Base-by-base conservation (phyloP, 257 asterid genomes). In the Leonotis leonurus region DNA sequence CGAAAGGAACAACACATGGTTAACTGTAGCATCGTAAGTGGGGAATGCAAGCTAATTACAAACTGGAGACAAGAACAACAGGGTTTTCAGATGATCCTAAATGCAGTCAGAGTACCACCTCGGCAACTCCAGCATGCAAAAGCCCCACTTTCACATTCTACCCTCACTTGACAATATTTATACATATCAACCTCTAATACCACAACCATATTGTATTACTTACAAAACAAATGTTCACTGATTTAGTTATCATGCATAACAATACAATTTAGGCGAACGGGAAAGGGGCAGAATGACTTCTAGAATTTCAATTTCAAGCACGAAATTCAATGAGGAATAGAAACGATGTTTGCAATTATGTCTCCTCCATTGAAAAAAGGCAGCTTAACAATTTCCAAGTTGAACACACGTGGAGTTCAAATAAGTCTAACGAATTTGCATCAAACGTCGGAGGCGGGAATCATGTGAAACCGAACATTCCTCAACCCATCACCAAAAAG, bases 361-460 rank as follows among this genome's bases (percentile, higher is more conserved):
- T 40, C 13, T 32, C n/a, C 40, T 21, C 39, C 54, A 44, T 36
- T 6, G 7, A 37, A 33, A 60, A 69, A 12, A 43, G 22, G 24
- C 39, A 50, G 21, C 41, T 60, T 10, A 56, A 69, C 48, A 24
- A 51, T 53, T 27, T 11, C 58, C 14, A 70, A 49, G 70, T 33
- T 45, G 35, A 65, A 64, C 14, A 16, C 69, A 70, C 41, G 60
- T 52, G 62, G 40, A 72, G 49, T 56, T 39, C 2, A 22, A 50
- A 74, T n/a, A n/a, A n/a, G n/a, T 48, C 62, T 46, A 33, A 49
- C 44, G 12, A n/a, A 45, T 37, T 52, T 1, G 57, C 37, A 64
- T 12, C 35, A 57, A 65, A 43, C 64, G 67, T 16, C 67, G 32
- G 37, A n/a, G 44, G 50, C 25, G 13, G 62, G 55, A 11, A 64